phyloP scores from a whole-genome alignment of 2,329 filamentous ascomycete genomes.

The Colletotrichum plurivorum region DNA sequence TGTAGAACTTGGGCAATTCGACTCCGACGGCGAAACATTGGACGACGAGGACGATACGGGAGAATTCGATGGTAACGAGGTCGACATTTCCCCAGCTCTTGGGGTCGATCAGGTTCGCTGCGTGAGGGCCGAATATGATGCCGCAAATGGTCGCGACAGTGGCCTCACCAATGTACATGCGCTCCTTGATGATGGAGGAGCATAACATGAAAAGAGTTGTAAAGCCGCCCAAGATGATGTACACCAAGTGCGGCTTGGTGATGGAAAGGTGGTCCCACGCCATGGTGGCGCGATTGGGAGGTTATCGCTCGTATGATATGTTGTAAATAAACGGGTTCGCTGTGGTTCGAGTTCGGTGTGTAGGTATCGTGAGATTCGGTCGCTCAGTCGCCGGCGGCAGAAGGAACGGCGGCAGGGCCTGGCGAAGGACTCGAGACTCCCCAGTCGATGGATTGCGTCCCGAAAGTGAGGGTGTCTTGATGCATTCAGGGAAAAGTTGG shows the following conservation, averaged over 20 bases:
- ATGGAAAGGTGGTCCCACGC: conserved; percentile 86
- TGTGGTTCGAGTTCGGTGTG: neutral
- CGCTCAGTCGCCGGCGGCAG: conserved; percentile 29
- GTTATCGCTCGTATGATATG: neutral
- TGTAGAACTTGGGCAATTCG: conserved; percentile 93
- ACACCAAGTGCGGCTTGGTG: conserved; percentile 97
- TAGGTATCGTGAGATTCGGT: conserved; percentile 18
- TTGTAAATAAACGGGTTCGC: neutral
- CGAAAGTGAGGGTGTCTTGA: conserved; percentile 44
- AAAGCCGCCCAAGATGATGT: conserved; percentile 98
- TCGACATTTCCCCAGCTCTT: conserved; percentile 85
- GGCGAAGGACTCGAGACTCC: conserved; percentile 44
- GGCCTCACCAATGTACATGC: conserved; percentile 97
- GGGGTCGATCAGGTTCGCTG: conserved; percentile 84
- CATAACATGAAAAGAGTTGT: conserved; percentile 98
- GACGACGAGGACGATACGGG: conserved; percentile 89
- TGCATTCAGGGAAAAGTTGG: conserved; percentile 48
- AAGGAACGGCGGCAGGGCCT: conserved; percentile 40
- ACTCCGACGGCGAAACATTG: conserved; percentile 95
- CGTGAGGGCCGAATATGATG: conserved; percentile 90
- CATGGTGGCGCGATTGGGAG: conserved; percentile 62
- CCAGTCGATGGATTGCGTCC: conserved; percentile 45
- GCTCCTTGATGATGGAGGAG: conserved; percentile 98
- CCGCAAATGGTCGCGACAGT: conserved; percentile 92
- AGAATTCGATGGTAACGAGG: conserved; percentile 90